Conservation (phyloP, 1,284 basidiomycete species). For the Trichosporon ovoides region DNA sequence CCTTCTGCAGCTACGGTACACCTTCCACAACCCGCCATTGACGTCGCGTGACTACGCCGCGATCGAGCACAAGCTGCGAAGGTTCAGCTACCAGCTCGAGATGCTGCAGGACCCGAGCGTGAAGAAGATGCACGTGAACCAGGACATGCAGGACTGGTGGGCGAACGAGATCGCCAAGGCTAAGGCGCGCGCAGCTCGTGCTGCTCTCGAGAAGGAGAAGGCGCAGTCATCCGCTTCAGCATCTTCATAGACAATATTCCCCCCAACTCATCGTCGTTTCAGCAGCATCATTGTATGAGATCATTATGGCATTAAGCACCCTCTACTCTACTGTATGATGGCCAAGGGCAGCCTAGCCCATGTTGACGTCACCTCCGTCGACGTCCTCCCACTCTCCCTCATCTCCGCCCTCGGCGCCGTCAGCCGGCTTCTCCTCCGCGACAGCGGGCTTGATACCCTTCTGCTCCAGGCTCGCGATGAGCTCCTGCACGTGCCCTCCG, state of each 20-base stretch:
- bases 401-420: constrained; percentile 44
- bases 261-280: not conserved
- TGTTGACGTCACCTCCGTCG: constrained; percentile 48
- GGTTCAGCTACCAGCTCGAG: constrained; percentile 43
- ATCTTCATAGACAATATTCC: too few relatives aligned
- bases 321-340: not conserved
- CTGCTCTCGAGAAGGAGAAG: constrained; percentile 8
- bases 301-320: constrained; percentile 1
- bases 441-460: constrained; percentile 64
- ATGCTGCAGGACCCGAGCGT: constrained; percentile 42
- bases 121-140: constrained; percentile 36
- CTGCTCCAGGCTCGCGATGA: constrained; percentile 63
- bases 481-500: constrained; percentile 68
- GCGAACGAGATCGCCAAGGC: constrained; percentile 26
- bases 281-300: not conserved
- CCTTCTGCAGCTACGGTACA: constrained; percentile 45
- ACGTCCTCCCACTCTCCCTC: constrained; percentile 53
- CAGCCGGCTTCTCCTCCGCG: constrained; percentile 51
- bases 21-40: constrained; percentile 45
- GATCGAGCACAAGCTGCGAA: constrained; percentile 49
- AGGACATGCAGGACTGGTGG: constrained; percentile 48
- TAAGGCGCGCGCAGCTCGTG: constrained; percentile 15
- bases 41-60: constrained; percentile 45
- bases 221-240: not conserved
- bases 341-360: not conserved